Evolutionary conservation across 345 rosid species (phyloP), one percentile per base, ranked within the genome.

Genomic region (Reutealis trisperma): DNA sequence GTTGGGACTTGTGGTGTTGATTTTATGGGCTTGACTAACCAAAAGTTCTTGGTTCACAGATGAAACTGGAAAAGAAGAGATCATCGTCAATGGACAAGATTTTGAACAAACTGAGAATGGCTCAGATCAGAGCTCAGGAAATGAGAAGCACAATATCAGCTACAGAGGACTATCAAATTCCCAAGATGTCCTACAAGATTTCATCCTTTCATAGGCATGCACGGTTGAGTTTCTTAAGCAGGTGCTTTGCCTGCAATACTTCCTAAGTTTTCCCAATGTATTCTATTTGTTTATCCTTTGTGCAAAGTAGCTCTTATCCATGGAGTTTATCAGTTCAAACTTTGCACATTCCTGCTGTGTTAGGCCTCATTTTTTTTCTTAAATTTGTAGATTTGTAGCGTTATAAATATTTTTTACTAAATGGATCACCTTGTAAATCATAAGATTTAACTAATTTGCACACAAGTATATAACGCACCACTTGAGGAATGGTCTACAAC

Each of bases 41-140:
- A 3, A 21, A 5, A 13, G 45, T 51, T 30, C n/a, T 34, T 61
- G 63, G 21, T 67, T 61, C 6, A 22, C 85, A 96, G 99, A 90
- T 91, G 91, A 89, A 91, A 73, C 82, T 93, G 74, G 99, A 96
- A 81, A 93, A 90, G 87, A 91, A 92, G 94, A 92, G 93, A 81
- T 85, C 98, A 67, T 81, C 89, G 42, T 90, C 93, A 16, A 89
- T 93, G 89, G 98, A 91, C 72, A 91, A 86, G 89, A 96, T 96
- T 52, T 66, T 92, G 87, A 86, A 81, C 77, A 92, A 90, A 88
- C 87, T 96, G 55, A 87, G 87, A 70, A 78, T 30, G 55, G 91
- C 97, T 6, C 87, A 91, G 83, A 42, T 85, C 49, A 93, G 84
- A 81, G 98, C 93, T 3, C 89, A 84, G 78, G 88, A 92, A 83